Evolutionary conservation across 306 rosid species (phyloP), one percentile per base, ranked within the genome.

Genomic region (Spatholobus suberectus): DNA sequence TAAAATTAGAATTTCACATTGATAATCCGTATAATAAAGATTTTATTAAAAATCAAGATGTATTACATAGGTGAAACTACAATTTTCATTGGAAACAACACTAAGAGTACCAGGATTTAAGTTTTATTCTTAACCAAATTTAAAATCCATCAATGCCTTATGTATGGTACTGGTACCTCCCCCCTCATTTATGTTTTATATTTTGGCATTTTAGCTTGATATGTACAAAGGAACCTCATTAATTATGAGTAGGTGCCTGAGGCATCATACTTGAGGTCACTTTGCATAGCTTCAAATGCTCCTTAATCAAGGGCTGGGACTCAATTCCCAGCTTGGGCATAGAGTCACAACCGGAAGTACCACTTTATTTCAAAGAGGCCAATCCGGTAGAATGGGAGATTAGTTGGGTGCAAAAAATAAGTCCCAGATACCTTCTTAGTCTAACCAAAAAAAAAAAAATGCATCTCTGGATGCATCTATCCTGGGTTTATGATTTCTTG

Each of bases 201-300:
- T 40, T 40, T n/a, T 69, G 61, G 55, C 35, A 23, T 46, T 41
- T 70, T 76, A 81, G 62, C 66, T 6, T 75, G 38, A 70, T 75
- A 62, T 58, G 82, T 40, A 75, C 34, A 24, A 49, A 46, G 70
- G 38, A 77, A 49, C 73, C 69, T 55, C 82, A 75, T 58, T 54
- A 66, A 57, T 40, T 46, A 15, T 27, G 32, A 43, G 67, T 43
- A 43, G 86, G 73, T 34, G 44, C 13, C 17, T 21, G 73, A 58
- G 49, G 43, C 44, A 69, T 55, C 77, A 76, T 24, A 63, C 40
- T 54, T 38, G 58, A 69, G 32, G 55, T 46, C 59, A 49, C 1
- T 70, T 70, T 69, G 63, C 80, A 66, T 74, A 49, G 43, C 44
- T 69, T 43, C 69, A 68, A 10, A n/a, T n/a, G n/a, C n/a, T n/a